Evolutionary conservation across 495 filamentous ascomycete genomes (phyloP).

Genomic region (Apiosordaria backusii): DNA sequence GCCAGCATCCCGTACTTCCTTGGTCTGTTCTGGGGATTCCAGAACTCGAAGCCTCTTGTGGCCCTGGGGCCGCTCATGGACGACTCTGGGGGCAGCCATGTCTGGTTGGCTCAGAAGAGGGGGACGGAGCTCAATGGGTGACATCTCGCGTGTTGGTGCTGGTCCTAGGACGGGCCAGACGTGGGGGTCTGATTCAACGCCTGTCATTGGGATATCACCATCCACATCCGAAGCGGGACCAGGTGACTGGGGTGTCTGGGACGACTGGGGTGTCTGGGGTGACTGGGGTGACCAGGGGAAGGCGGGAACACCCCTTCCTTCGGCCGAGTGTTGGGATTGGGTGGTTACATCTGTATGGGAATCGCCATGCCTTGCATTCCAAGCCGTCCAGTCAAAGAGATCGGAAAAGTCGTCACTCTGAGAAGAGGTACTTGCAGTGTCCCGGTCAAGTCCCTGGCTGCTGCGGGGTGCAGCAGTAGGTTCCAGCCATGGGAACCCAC

Average conservation of each 20-base stretch:
- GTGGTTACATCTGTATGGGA: constrained; percentile 23
- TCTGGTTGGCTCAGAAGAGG: background rate
- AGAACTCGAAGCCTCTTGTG: constrained; percentile 20
- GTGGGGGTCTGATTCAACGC: constrained; percentile 14
- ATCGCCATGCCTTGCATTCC: constrained; percentile 1
- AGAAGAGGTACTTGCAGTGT: constrained; percentile 13
- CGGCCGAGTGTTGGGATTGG: constrained; percentile 17
- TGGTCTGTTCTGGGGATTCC: constrained; percentile 20
- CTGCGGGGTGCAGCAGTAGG: constrained; percentile 5
- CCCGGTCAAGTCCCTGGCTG: constrained; percentile 9
- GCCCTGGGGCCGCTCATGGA: constrained; percentile 1
- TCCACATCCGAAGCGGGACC: constrained; percentile 12
- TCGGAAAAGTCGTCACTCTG: constrained; percentile 11
- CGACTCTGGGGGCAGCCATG: background rate
- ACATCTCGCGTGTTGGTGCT: constrained; percentile 6
- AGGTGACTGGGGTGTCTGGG: constrained; percentile 11
- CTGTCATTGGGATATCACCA: constrained; percentile 24
- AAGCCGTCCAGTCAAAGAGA: constrained; percentile 22
- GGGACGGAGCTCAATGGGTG: background rate
- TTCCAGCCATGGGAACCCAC: background rate
- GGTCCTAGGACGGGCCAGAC: constrained; percentile 18
- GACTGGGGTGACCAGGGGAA: background rate
- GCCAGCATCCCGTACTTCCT: constrained; percentile 18
- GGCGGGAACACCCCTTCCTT: constrained; percentile 9
- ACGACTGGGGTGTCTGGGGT: background rate